Conservation (phyloP, 176 grass and related monocot genomes). For the Ananas comosus region DNA sequence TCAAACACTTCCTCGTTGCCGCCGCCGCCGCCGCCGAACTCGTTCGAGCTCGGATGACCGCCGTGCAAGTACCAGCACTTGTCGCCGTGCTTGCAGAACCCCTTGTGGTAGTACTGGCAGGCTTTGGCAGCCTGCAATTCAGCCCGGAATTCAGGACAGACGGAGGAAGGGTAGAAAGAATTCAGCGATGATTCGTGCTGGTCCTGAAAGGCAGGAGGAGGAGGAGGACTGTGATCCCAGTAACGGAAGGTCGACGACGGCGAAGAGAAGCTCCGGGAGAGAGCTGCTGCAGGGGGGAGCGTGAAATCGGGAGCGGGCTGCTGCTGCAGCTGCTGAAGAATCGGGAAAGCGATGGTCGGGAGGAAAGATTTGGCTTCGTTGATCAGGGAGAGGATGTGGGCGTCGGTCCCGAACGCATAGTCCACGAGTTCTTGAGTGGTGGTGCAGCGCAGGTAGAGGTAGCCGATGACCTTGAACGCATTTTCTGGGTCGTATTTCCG, state of each 20-base stretch:
- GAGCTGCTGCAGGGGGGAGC: not conserved
- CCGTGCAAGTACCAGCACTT: conserved; percentile 39
- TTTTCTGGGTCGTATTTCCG: conserved; percentile 13
- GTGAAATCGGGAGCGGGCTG: too few species aligned
- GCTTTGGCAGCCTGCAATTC: conserved; percentile 7
- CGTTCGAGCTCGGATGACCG: conserved; percentile 3
- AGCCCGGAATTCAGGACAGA: not conserved
- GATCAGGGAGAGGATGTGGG: conserved; percentile 28
- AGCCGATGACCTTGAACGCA: conserved; percentile 17
- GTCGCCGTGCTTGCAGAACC: conserved; percentile 41
- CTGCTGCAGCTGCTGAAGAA: not conserved
- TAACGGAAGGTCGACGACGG: not conserved
- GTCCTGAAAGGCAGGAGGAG: too few species aligned
- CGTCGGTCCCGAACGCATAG: conserved; percentile 20
- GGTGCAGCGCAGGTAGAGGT: conserved; percentile 14
- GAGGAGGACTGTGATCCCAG: too few species aligned
- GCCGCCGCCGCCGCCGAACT: not conserved
- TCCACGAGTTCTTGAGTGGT: conserved; percentile 8
- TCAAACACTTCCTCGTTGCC: conserved; percentile 12
- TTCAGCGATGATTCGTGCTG: too few species aligned
- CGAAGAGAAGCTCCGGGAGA: conserved; percentile 1
- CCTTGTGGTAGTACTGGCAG: conserved; percentile 32
- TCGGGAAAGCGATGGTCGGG: not conserved
- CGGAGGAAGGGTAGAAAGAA: not conserved
- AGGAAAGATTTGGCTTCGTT: conserved; percentile 26